Percentiles rank a stretch among this genome's conserved stretches.
phyloP scores from a whole-genome alignment of 768 basidiomycete species.

The Tricholoma sp. region DNA sequence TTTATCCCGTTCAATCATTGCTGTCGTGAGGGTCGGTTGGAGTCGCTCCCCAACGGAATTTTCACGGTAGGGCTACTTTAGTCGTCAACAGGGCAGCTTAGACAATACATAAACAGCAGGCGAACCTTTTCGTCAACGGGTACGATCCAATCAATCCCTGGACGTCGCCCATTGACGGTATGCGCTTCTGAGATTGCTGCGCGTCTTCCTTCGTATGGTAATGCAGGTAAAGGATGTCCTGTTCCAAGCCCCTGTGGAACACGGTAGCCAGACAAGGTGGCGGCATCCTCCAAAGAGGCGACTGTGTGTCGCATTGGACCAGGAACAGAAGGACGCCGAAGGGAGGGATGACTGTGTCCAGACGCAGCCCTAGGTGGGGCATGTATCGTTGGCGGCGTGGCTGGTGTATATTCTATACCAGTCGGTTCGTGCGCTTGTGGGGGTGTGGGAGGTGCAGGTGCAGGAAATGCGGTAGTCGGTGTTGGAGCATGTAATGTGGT shows the following conservation, averaged over 20 bases:
- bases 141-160: slow-evolving; percentile 36
- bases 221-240: slow-evolving; percentile 10
- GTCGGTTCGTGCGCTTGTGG: neutral
- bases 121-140: slow-evolving; percentile 29
- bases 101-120: neutral
- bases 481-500: neutral
- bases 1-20: slow-evolving; percentile 40
- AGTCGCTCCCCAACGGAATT: slow-evolving; percentile 49
- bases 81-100: neutral
- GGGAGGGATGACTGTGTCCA: slow-evolving; percentile 5
- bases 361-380: neutral
- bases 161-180: slow-evolving; percentile 16
- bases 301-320: slow-evolving; percentile 2
- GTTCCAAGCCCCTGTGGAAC: neutral
- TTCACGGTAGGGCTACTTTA: slow-evolving; percentile 14
- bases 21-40: slow-evolving; percentile 45
- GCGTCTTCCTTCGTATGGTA: slow-evolving; percentile 6
- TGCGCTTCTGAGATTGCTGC: neutral
- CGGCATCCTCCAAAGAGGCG: neutral
- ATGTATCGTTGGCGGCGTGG: neutral
- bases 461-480: neutral
- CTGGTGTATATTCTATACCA: neutral
- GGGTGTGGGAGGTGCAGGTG: neutral
- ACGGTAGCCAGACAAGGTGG: neutral
- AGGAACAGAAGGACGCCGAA: neutral